Base-by-base conservation (phyloP, 169 alveolate genomes). In the Plasmodium reichenowi region DNA sequence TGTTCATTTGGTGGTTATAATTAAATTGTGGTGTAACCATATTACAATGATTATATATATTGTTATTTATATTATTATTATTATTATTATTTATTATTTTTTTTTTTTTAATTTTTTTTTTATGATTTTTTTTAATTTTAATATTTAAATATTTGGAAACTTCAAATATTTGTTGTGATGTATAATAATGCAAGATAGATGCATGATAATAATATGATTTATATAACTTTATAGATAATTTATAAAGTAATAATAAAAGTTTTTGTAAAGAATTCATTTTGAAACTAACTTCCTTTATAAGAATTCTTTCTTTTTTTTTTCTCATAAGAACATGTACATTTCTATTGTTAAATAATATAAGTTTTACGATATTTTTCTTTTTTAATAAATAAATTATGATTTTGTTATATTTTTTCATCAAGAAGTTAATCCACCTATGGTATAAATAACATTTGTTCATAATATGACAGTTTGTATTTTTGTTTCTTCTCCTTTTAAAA, bases 101-200 rank as follows among this genome's bases (percentile, higher is more conserved):
- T 9, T 17, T 4, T 2, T 38, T 29, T 71, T 71, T 45, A 1
- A 8, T 15, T 0, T 43, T 48, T 5, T 4, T 50, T 1, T 7
- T 15, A 2, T 68, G 48, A 62, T 72, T 83, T 50, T 67, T 59
- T 58, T 68, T 83, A 15, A 83, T 83, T 38, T 32, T 54, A 20
- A 83, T 83, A 62, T 72, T 72, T 63, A 83, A 83, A 29, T 83
- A 83, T 48, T 68, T 83, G 3, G 91, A 83, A 20, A 83, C 91
- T 43, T n/a, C 60, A 10, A 68, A 68, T n/a, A 83, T 68, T 26
- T 83, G 91, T 43, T 68, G 54, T n/a, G 91, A 56, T 10, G 91
- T 83, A 22, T 67, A 4, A 63, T 58, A 68, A 45, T 83, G 91
- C 73, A 83, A 67, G 12, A 83, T 68, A 59, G 91, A 67, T 26